Conservation (phyloP, 2,329 filamentous ascomycete genomes). For the Ilyonectria robusta region DNA sequence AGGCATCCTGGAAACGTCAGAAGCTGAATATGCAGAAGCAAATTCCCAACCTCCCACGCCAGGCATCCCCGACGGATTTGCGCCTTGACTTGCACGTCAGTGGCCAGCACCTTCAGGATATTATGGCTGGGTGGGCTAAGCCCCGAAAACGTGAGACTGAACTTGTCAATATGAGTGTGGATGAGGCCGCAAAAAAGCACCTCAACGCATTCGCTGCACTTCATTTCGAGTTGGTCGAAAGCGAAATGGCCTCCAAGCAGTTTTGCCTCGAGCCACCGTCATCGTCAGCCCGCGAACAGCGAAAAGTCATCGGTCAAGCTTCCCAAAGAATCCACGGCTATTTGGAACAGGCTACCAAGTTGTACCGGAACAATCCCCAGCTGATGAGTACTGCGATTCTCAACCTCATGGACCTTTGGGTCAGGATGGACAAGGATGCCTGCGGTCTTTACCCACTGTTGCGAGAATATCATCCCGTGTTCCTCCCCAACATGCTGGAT, state of each 20-base stretch:
- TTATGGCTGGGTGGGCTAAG: constrained; percentile 30
- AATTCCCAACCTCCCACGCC: constrained; percentile 38
- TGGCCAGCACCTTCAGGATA: constrained; percentile 25
- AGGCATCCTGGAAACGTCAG: constrained; percentile 38
- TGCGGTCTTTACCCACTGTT: constrained; percentile 41
- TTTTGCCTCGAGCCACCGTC: constrained; percentile 25
- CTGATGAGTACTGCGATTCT: constrained; percentile 42
- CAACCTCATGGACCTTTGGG: constrained; percentile 45
- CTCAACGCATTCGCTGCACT: constrained; percentile 28
- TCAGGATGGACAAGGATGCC: constrained; percentile 37
- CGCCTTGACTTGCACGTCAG: constrained; percentile 38
- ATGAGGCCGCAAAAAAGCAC: constrained; percentile 39
- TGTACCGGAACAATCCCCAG: constrained; percentile 36
- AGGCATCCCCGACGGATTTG: constrained; percentile 34
- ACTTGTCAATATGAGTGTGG: constrained; percentile 26
- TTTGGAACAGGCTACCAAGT: constrained; percentile 18
- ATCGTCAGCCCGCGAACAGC: background rate
- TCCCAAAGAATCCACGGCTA: constrained; percentile 29
- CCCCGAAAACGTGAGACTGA: constrained; percentile 7
- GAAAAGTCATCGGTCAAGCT: constrained; percentile 14
- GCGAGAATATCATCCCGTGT: constrained; percentile 39
- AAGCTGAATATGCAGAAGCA: constrained; percentile 39
- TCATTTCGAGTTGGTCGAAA: constrained; percentile 35
- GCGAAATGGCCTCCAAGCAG: constrained; percentile 17
- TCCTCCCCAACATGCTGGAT: constrained; percentile 44